Conservation (phyloP, 345 rosid genomes). For the Hevea brasiliensis region DNA sequence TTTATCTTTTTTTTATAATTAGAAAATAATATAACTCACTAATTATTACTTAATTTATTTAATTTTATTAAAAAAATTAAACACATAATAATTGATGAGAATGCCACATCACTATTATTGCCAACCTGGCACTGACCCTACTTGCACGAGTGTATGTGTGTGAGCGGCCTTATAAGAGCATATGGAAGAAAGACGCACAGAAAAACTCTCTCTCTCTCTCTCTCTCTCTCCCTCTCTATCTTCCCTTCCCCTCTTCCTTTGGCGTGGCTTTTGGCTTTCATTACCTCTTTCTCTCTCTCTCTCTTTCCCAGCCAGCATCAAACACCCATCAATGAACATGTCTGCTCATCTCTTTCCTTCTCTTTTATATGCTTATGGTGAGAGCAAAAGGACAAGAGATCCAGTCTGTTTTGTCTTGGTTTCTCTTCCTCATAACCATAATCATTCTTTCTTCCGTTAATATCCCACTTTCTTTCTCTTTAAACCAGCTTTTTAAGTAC, state of each 20-base stretch:
- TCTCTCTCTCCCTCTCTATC: constrained; percentile 9
- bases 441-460: constrained; percentile 28
- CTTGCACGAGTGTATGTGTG: constrained; percentile 14
- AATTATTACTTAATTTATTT: too few relatives aligned
- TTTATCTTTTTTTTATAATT: too few relatives aligned
- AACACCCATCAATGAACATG: constrained; percentile 42
- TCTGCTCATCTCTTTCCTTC: constrained; percentile 30
- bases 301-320: constrained; percentile 21
- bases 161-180: constrained; percentile 36
- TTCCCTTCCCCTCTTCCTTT: constrained; percentile 25
- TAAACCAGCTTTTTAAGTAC: constrained; percentile 30
- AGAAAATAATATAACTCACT: too few relatives aligned
- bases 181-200: constrained; percentile 12
- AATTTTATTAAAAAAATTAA: too few relatives aligned
- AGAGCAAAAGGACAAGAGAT: constrained; percentile 19
- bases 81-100: constrained; percentile 5
- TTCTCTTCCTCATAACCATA: constrained; percentile 21
- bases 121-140: constrained; percentile 36
- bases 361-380: constrained; percentile 7
- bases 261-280: constrained; percentile 66
- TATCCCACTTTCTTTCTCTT: constrained; percentile 19
- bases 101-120: constrained; percentile 30
- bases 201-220: constrained; percentile 17
- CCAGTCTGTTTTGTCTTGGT: constrained; percentile 33
- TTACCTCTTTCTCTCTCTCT: constrained; percentile 31